Percentiles rank a stretch among this genome's conserved stretches.
phyloP scores from a whole-genome alignment of 2,329 filamentous ascomycete genomes.

The Arthroderma uncinatum region DNA sequence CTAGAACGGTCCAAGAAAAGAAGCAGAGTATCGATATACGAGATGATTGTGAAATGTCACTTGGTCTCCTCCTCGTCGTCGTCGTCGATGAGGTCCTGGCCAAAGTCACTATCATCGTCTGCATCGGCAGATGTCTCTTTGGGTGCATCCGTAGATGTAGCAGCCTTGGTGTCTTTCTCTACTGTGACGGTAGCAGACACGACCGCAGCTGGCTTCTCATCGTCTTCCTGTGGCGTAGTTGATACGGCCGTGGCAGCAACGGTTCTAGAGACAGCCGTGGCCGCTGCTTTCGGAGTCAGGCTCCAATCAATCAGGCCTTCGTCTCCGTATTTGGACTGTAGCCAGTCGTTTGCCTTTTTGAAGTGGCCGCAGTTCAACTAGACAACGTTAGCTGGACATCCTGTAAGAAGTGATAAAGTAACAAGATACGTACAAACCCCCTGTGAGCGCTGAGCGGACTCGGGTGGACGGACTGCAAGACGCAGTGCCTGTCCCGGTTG shows the following conservation, averaged over 20 bases:
- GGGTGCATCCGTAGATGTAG: not conserved
- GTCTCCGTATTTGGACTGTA: conserved; percentile 64
- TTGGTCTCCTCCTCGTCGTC: not conserved
- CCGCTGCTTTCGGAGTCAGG: conserved; percentile 22
- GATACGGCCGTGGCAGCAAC: not conserved
- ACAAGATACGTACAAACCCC: conserved; percentile 54
- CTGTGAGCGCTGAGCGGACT: conserved; percentile 76
- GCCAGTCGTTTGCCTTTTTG: conserved; percentile 52
- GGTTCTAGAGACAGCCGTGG: not conserved
- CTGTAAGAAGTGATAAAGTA: not conserved
- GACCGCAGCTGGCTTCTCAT: not conserved
- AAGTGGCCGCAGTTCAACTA: conserved; percentile 38
- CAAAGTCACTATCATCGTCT: not conserved
- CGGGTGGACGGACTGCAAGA: conserved; percentile 80
- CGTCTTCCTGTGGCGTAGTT: not conserved
- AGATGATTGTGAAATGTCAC: no score
- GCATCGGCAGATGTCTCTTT: not conserved
- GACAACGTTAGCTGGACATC: not conserved
- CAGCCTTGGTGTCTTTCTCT: not conserved
- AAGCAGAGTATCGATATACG: no score
- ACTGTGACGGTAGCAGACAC: not conserved
- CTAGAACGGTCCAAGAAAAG: no score
- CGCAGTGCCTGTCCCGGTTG: conserved; percentile 61
- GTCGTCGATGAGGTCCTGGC: not conserved
- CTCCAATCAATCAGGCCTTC: conserved; percentile 80